phyloP scores from a whole-genome alignment of 2,329 filamentous ascomycete genomes.

The Xylariaceae sp. region DNA sequence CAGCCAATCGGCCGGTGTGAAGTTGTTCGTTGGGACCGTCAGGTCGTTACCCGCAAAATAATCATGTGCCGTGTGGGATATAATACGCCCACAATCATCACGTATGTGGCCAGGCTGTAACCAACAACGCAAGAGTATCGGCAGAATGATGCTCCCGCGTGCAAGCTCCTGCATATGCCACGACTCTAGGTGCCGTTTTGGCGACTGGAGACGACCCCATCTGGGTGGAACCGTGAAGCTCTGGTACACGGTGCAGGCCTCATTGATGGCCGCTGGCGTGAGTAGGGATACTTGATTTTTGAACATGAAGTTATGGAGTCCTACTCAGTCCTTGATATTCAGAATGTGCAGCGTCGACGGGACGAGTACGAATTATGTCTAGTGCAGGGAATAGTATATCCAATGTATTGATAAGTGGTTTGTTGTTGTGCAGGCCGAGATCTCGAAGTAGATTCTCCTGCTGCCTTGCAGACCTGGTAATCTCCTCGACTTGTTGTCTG shows the following conservation, averaged over 20 bases:
- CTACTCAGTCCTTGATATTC: background rate
- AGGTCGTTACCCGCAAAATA: background rate
- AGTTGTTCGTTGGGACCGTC: background rate
- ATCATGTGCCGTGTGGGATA: background rate
- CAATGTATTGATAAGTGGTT: background rate
- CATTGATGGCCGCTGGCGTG: background rate
- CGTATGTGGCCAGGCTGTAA: background rate
- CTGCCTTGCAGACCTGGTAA: background rate
- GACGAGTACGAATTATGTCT: background rate
- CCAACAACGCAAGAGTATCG: background rate
- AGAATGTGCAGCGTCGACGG: background rate
- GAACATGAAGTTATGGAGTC: background rate
- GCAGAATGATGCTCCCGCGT: background rate
- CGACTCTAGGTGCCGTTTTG: background rate
- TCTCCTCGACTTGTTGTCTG: background rate
- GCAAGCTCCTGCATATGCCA: background rate
- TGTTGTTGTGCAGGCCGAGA: background rate
- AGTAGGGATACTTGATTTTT: background rate
- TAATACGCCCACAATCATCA: background rate
- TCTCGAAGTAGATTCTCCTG: background rate
- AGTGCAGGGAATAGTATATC: background rate
- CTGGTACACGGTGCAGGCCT: background rate
- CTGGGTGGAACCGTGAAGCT: background rate
- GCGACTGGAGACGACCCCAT: background rate
- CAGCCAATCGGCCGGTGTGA: background rate